Conservation (phyloP, 345 rosid species). For the Hibiscus mutabilis region DNA sequence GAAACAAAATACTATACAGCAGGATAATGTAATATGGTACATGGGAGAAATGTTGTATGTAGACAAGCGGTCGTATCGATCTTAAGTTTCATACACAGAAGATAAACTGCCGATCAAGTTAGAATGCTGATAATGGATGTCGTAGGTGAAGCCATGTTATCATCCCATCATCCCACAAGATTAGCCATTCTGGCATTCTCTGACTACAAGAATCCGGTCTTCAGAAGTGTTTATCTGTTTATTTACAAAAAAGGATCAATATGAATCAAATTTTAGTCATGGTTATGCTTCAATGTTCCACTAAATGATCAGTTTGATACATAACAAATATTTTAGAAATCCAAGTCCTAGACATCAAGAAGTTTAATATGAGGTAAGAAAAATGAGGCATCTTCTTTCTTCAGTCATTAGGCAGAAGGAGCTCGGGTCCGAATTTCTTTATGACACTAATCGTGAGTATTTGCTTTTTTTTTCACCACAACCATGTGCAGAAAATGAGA, state of each 20-base stretch:
- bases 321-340: neutral
- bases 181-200: slow-evolving; percentile 4
- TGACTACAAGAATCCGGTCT: slow-evolving; percentile 11
- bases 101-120: slow-evolving; percentile 20
- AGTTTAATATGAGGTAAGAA: neutral
- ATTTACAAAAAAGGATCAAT: slow-evolving; percentile 25
- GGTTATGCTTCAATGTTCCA: neutral
- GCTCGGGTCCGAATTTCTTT: neutral
- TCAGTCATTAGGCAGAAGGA: slow-evolving; percentile 10
- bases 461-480: too few species aligned
- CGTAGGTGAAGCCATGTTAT: slow-evolving; percentile 3
- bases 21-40: slow-evolving; percentile 29
- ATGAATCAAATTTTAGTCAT: neutral
- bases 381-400: neutral
- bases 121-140: slow-evolving; percentile 9
- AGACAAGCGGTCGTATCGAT: slow-evolving; percentile 18
- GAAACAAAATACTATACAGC: slow-evolving; percentile 35
- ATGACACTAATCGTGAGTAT: too few species aligned
- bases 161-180: slow-evolving; percentile 7
- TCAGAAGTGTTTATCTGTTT: neutral
- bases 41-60: slow-evolving; percentile 15
- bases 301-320: neutral
- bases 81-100: slow-evolving; percentile 12
- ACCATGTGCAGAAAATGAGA: neutral
- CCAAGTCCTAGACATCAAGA: neutral